Evolutionary conservation across 768 basidiomycete species (phyloP), one percentile per base, ranked within the genome.

Genomic region (Daedaleopsis nitida): DNA sequence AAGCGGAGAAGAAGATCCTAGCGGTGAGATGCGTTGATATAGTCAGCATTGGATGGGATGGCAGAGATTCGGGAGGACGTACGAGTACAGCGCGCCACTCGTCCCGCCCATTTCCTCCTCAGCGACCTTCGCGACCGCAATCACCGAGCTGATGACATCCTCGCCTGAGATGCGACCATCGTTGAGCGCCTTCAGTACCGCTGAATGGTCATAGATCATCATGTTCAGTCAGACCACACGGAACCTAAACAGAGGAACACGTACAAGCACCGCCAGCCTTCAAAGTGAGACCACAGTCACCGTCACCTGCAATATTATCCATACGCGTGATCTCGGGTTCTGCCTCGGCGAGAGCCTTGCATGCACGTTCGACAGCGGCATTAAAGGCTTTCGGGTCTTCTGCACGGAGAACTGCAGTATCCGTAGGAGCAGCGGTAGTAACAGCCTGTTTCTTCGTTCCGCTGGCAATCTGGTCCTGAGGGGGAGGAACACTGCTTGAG

Each of bases 251-350:
- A 13, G 19, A n/a, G 9, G 57, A 6, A 27, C 57, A 66, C 74
- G 70, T 67, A 84, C 89, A 87, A 69, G 85, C 80, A 35, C 90
- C 89, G 38, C 96, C 96, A 10, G 86, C 84, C 78, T 85, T 84
- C 38, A 88, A 79, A 0, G 86, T 88, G 48, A 87, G 71, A 0
- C 88, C 88, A 49, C 86, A 86, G 68, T 90, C 89, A 5, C 96
- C 96, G 69, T 98, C 96, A 27, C 96, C 96, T 2, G 92, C 91
- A 55, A 98, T 88, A 59, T 83, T 88, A 72, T 99, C 96, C 86
- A 93, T 90, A 19, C 82, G 76, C 14, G 96, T 98, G 62, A 99
- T 94, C 65, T 95, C 94, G 1, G 90, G 86, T 72, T 98, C 96
- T 9, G 89, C 90, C 9, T 75, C 75, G 60, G 94, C 83, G 62